Evolutionary conservation across 2,329 filamentous ascomycete genomes (phyloP).

Genomic region (Trichoderma sp.): DNA sequence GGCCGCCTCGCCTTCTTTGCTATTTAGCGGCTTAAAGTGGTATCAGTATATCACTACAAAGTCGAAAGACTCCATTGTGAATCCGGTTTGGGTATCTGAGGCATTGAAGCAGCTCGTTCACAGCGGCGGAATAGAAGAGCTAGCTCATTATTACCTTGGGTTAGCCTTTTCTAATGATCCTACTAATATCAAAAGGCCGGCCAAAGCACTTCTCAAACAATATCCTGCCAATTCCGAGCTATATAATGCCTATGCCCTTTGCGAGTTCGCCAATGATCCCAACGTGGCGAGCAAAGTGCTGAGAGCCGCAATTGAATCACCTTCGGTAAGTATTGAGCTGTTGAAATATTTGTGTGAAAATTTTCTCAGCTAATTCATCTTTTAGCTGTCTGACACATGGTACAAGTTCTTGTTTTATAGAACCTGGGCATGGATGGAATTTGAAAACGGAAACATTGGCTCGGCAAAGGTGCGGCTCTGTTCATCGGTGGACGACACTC

Average conservation of each 20-base stretch:
- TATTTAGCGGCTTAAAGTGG: conserved; percentile 54
- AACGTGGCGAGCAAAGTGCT: conserved; percentile 68
- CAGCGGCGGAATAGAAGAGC: conserved; percentile 34
- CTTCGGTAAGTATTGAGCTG: conserved; percentile 37
- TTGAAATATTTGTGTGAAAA: not conserved
- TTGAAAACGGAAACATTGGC: conserved; percentile 47
- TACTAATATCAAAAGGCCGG: conserved; percentile 65
- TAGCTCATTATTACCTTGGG: conserved; percentile 73
- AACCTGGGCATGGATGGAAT: conserved; percentile 69
- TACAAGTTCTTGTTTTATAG: conserved; percentile 54
- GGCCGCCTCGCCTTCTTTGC: conserved; percentile 51
- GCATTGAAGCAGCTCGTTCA: conserved; percentile 64
- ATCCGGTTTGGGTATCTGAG: conserved; percentile 55
- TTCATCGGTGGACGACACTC: conserved; percentile 41
- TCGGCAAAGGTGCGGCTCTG: conserved; percentile 48
- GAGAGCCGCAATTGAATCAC: conserved; percentile 59
- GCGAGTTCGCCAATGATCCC: conserved; percentile 62
- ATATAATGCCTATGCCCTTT: conserved; percentile 78
- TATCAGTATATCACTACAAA: conserved; percentile 49
- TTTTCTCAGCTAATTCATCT: conserved; percentile 24
- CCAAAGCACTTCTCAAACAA: conserved; percentile 73
- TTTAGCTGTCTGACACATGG: conserved; percentile 31
- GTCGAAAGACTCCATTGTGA: conserved; percentile 34
- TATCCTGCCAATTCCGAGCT: conserved; percentile 66
- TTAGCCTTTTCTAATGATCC: conserved; percentile 63